Evolutionary conservation across 1,139 yeast genomes (phyloP), one percentile per base, ranked within the genome.

Genomic region (Candida tunisiensis): DNA sequence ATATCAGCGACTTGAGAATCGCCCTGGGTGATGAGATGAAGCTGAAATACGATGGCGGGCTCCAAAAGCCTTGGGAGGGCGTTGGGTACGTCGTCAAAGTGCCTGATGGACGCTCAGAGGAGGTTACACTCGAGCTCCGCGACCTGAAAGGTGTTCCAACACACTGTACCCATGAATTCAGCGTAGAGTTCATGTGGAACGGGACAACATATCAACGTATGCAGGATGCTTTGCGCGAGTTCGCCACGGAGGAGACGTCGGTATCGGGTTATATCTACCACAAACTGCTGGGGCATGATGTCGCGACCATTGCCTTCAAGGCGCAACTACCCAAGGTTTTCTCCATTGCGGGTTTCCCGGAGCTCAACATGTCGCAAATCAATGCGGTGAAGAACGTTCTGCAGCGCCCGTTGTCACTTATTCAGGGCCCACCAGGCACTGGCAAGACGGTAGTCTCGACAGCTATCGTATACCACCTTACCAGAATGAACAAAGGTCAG

Each of bases 361-460:
- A 66, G 33, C 60, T 85, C 36, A 85, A 85, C 47, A 59, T 59
- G 12, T 79, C 93, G 1, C 96, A 85, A 51, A 63, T 64, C 2
- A 69, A 67, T 42, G 95, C 95, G 0, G 85, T 85, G 15, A 60
- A 65, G 31, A 55, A 68, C 5, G 94, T 77, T 2, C 53, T 85
- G 34, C 67, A 65, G 41, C 61, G 72, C 40, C 94, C 94, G 2
- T 58, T 85, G 24, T 70, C 93, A 6, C 62, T 85, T 41, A 83
- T 85, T 38, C 96, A 85, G 50, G 96, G 96, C 12, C 96, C 96
- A n/a, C 96, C 96, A 2, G 93, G 93, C 34, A 85, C 96, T 0
- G 96, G 96, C 47, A 85, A 85, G 48, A 85, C 96, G 1, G 93
- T 82, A 9, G 83, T 93, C 0, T 80, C 94, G 0, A 91, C 94